Base-by-base conservation (phyloP, 768 basidiomycete genomes). In the Cystoderma amianthinum region DNA sequence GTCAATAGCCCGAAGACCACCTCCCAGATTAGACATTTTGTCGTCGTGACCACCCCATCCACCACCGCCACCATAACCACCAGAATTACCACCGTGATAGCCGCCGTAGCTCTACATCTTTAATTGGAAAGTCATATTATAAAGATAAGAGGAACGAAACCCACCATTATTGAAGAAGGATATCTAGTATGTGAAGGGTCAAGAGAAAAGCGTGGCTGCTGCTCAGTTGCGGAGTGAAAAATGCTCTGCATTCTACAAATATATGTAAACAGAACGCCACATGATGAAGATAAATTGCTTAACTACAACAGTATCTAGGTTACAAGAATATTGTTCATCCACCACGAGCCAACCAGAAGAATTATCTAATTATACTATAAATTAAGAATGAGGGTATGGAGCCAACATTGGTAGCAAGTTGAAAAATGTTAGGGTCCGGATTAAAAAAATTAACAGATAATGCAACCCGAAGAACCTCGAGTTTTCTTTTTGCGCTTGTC, bases 21-120 rank as follows among this genome's bases (percentile, higher is more conserved):
- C 80, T 24, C 95, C 94, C 13, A 97, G 76, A 56, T 72, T 74
- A 38, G 76, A 69, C 86, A 92, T 91, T 54, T 69, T 80, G 61
- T 91, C 87, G 44, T 76, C 74, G 43, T 63, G 59, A 25, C 73
- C 71, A 17, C 80, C 68, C 3, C 78, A 70, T 1, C 78, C 73
- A 5, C 76, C 69, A 17, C 72, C 71, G 16, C 74, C 67, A 15
- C 69, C 65, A 25, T 72, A 67, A 25, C 72, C 65, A 25, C 69
- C 63, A 18, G 72, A 67, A 32, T 72, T 67, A 22, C 64, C 60
- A 42, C 67, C 61, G 25, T 60, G 60, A 41, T 71, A 65, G 46
- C 63, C 62, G 47, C 64, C 63, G 63, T 71, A 69, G 47, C 69
- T 71, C 71, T 72, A 48, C 5, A 51, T 11, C 32, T 10, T 6